Percentiles rank a stretch among this genome's conserved stretches.
Evolutionary conservation across 345 rosid genomes (phyloP).

Genomic region (Murraya paniculata): DNA sequence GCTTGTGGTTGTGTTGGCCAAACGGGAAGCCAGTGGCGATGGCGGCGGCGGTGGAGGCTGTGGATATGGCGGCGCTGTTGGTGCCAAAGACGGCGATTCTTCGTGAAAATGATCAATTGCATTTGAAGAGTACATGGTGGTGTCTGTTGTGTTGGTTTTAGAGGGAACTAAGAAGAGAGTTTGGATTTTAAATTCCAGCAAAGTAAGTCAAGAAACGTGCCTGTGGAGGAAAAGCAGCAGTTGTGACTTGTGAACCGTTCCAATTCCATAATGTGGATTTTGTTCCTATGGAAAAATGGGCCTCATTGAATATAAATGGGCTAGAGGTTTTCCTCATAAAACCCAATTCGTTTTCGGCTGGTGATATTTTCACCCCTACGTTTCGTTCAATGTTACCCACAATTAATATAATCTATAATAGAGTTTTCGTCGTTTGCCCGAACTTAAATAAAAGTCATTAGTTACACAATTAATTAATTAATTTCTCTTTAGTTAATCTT

Average conservation of each 20-base stretch:
- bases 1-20: not conserved
- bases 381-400: no score
- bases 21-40: not conserved
- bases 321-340: no score
- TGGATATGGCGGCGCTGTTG: constrained; percentile 29
- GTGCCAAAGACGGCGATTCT: not conserved
- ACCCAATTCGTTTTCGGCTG: no score
- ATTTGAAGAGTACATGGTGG: constrained; percentile 15
- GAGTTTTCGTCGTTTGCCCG: no score
- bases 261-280: not conserved
- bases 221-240: constrained; percentile 5
- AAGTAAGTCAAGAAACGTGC: not conserved
- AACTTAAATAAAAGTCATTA: no score
- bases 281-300: no score
- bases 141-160: not conserved
- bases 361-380: no score
- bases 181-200: not conserved
- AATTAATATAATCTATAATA: no score
- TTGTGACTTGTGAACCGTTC: constrained; percentile 9
- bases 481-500: no score
- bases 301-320: no score
- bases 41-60: not conserved
- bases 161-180: not conserved
- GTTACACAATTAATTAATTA: no score
- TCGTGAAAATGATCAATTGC: constrained; percentile 8